Base-by-base conservation (phyloP, 1,284 basidiomycete genomes). In the Naganishia cerealis region DNA sequence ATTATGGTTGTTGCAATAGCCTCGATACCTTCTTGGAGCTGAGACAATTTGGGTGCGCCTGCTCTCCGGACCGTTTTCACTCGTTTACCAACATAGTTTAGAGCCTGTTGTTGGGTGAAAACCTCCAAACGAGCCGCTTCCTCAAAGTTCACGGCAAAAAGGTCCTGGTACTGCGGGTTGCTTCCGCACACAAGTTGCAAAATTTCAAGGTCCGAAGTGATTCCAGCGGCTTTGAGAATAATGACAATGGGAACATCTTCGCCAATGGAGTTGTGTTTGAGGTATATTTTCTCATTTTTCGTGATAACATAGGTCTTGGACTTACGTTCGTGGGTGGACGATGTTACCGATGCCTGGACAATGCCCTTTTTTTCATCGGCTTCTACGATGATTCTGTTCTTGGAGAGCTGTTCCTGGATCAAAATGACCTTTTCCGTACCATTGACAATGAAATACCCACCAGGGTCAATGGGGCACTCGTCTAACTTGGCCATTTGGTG, bases 361-460 rank as follows among this genome's bases (percentile, higher is more conserved):
- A 91, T 83, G 16, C 92, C 92, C 81, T 99, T 99, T 56, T 89
- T 89, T 8, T 86, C 82, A 81, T 98, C 91, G 46, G 90, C 90
- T 83, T 99, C 97, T 72, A 99, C 95, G 72, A 99, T 96, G 78
- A 99, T 99, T 68, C 96, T 87, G 81, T 99, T 99, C 84, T 99
- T 99, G 84, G 92, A 94, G 75, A 99, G 83, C 82, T 99, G 96
- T 80, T 99, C 97, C 80, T 99, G 96, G 1, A 99, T 95, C 68
- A 99, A 85, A 73, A 99, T 99, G 75, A 99, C 96, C 83, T 99
- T 99, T 81, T 99, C 96, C 21, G 97, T 99, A 15, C 96, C 96
- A 80, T 96, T 98, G 63, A 99, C 95, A 68, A 99, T 91, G 81
- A 99, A 99, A 80, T 99, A 99, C 8, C 96, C 96, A 24, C 96